Conservation (phyloP, 768 basidiomycete genomes). For the Tulasnella sp. region DNA sequence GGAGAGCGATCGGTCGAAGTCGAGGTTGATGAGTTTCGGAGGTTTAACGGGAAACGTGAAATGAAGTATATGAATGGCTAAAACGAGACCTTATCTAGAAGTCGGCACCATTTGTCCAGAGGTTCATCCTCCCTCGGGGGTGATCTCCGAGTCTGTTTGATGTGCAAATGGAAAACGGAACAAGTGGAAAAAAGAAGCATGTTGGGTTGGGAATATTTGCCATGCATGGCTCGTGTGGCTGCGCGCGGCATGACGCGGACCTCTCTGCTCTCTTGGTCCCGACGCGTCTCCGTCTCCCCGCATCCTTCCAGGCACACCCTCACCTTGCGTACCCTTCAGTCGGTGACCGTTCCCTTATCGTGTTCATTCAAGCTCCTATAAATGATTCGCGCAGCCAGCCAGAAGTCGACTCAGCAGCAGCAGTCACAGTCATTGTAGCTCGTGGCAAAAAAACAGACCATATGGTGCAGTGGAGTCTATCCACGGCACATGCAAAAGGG, state of each 20-base stretch:
- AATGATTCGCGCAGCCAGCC: no score
- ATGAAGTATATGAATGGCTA: background rate
- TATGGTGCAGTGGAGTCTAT: background rate
- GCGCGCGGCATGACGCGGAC: background rate
- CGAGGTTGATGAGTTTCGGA: background rate
- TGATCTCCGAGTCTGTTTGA: background rate
- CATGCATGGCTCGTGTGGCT: no score
- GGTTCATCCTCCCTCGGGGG: background rate
- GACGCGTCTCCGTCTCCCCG: background rate
- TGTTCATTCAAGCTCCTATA: no score
- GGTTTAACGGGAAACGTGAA: background rate
- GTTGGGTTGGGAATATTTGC: background rate
- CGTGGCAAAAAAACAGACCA: background rate
- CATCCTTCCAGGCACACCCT: background rate
- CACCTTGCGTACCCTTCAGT: no score
- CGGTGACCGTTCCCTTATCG: background rate
- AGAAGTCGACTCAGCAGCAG: no score
- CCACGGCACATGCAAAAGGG: background rate
- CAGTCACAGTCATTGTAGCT: background rate
- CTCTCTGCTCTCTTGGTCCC: background rate
- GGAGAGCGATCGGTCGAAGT: no score
- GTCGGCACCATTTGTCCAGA: background rate
- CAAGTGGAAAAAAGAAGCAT: background rate
- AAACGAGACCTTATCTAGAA: background rate
- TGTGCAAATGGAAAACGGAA: background rate